Conservation (phyloP, 2,329 filamentous ascomycete species). For the Cladophialophora immunda region DNA sequence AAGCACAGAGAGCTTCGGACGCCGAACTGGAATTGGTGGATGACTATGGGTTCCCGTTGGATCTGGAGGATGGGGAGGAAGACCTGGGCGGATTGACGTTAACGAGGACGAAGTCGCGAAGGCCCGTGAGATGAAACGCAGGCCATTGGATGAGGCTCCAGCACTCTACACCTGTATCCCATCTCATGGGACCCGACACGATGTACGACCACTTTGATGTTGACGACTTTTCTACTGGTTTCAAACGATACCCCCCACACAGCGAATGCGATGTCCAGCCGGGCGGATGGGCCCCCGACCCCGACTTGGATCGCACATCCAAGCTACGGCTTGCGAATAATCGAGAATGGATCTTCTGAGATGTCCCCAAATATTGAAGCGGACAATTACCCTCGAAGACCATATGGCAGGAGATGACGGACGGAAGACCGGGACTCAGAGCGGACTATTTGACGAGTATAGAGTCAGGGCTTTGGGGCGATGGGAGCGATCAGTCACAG, state of each 20-base stretch:
- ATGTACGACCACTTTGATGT: constrained; percentile 20
- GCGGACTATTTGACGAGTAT: constrained; percentile 13
- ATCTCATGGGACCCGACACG: constrained; percentile 5
- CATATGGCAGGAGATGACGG: constrained; percentile 6
- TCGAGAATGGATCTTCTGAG: constrained; percentile 22
- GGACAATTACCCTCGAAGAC: constrained; percentile 20
- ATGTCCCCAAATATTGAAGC: constrained; percentile 18
- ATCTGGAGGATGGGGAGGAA: constrained; percentile 39
- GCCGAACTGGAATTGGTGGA: constrained; percentile 28
- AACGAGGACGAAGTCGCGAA: constrained; percentile 37
- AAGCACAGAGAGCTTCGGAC: constrained; percentile 19
- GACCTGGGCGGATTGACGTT: constrained; percentile 36
- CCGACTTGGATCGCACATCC: not conserved
- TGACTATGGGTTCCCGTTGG: constrained; percentile 40
- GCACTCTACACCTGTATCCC: constrained; percentile 24
- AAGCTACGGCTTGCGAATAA: constrained; percentile 13
- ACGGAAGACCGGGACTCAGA: not conserved
- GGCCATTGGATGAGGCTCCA: constrained; percentile 26
- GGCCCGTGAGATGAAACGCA: constrained; percentile 31
- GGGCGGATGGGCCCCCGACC: not conserved
- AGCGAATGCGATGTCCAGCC: not conserved
- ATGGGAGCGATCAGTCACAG: constrained; percentile 8
- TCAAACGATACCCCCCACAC: constrained; percentile 16
- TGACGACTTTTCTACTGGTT: constrained; percentile 21
- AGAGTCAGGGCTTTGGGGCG: not conserved